A percentile compares a stretch with the other conserved stretches of the same genome.
These are phyloP conservation scores for Neurospora crassa DNA, from an alignment of 2,329 filamentous ascomycete species.

Conservation along the genomic window DNA sequence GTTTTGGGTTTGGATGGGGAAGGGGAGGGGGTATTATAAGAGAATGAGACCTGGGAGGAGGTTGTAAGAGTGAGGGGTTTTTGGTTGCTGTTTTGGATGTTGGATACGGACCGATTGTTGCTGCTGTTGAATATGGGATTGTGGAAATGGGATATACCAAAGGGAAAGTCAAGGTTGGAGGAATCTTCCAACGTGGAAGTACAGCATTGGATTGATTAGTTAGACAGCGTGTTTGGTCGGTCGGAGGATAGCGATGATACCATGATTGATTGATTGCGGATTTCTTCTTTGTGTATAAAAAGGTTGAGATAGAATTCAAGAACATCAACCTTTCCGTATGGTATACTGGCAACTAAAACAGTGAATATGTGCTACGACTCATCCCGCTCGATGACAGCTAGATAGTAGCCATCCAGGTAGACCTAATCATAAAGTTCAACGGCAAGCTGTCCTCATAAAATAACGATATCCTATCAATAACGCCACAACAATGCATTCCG, in stretches of 20 bases:
- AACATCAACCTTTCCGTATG: neutral
- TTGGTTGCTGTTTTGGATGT: neutral
- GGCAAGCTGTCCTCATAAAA: neutral
- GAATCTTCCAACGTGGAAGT: neutral
- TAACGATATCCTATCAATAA: neutral
- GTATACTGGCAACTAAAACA: neutral
- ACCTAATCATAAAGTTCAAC: neutral
- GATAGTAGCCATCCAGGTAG: neutral
- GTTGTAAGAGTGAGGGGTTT: neutral
- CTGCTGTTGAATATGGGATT: neutral
- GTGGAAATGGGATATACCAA: neutral
- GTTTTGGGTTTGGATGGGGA: slow-evolving; percentile 1
- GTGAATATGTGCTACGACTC: neutral
- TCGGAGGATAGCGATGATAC: neutral
- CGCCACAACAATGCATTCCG: neutral
- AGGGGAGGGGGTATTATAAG: neutral
- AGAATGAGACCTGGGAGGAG: neutral
- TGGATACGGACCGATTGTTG: neutral
- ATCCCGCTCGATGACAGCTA: neutral
- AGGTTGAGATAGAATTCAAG: neutral
- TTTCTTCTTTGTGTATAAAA: neutral
- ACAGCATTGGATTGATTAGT: neutral
- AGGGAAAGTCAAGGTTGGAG: neutral
- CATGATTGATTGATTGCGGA: neutral
- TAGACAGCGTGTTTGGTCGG: neutral